phyloP scores from a whole-genome alignment of 2,329 filamentous ascomycete species.

The Fusarium cicatricum region DNA sequence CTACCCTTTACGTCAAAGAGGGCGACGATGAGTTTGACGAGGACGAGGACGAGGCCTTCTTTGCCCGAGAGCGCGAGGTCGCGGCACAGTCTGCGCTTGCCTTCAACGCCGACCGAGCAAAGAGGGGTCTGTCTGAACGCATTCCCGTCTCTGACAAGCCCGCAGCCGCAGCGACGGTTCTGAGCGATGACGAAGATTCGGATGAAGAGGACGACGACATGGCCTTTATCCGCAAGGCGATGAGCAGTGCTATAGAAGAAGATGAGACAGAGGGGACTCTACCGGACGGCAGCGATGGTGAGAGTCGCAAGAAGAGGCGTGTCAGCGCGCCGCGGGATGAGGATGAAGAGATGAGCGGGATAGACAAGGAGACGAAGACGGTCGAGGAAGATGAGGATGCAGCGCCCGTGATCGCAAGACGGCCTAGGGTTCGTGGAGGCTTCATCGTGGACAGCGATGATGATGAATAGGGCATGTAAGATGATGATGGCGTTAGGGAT shows the following conservation, averaged over 20 bases:
- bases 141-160: conserved; percentile 40
- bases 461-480: conserved; percentile 42
- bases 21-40: conserved; percentile 91
- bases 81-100: conserved; percentile 61
- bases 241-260: conserved; percentile 37
- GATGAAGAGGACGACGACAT: conserved; percentile 37
- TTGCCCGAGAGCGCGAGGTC: conserved; percentile 70
- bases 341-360: conserved; percentile 29
- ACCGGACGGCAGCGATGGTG: conserved; percentile 46
- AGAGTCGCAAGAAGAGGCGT: conserved; percentile 50
- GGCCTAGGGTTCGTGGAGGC: conserved; percentile 58
- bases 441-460: conserved; percentile 69
- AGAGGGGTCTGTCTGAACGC: conserved; percentile 9
- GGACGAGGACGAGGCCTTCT: conserved; percentile 76
- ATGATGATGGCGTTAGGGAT: conserved; percentile 24
- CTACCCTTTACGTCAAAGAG: conserved; percentile 78
- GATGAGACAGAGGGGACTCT: conserved; percentile 41
- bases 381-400: conserved; percentile 45
- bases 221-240: conserved; percentile 31
- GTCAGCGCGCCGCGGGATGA: conserved; percentile 38
- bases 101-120: conserved; percentile 36
- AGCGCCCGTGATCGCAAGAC: conserved; percentile 44
- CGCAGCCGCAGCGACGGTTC: not conserved
- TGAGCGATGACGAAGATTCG: not conserved
- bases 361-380: conserved; percentile 40